Evolutionary conservation across 2,329 filamentous ascomycete genomes (phyloP), one percentile per base, ranked within the genome.

Genomic region (Ceratocystis diversiconidia): DNA sequence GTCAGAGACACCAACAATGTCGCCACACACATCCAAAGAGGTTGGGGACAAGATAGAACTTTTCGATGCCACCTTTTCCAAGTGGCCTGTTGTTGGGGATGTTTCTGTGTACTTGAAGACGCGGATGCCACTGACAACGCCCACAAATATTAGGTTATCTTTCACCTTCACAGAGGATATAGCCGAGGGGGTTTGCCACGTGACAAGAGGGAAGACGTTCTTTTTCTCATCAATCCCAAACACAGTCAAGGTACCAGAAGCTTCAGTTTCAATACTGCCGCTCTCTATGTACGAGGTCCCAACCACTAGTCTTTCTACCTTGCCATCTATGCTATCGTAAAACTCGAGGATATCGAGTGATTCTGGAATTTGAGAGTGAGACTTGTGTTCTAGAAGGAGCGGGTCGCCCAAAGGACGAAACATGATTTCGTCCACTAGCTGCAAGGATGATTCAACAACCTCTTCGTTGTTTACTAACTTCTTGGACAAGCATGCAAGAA

Each of bases 351-450:
- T 84, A 66, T 95, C 85, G 6, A 96, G 86, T 68, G 87, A 86
- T 74, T 97, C 94, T 2, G 96, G 84, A 59, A 97, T 77, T 75
- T 99, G 94, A 1, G 78, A 70, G 1, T 76, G 74, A 1, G 75
- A 73, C 0, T 75, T 76, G 6, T 72, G 73, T 10, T 80, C 76
- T 15, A 97, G 76, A 5, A 81, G 73, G 68, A 89, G 87, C 0
- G 85, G 83, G 70, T 88, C 75, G 0, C 84, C 90, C 0, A 96
- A 79, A 63, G 87, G 82, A 68, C 88, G 85, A 74, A 97, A 96
- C 19, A 90, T 79, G 43, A 96, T 85, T 72, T 97, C 94, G 71
- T 99, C 92, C 0, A 95, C 91, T 1, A 99, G 82, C 71, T 87
- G 87, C 72, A 99, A 89, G n/a, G 86, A 85, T 71, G 89, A 92